These are phyloP conservation scores for Prunus persica DNA, from an alignment of 306 rosid genomes.

Conservation along the genomic window Prunus_persica_NCBIv2 NC_034014.1:21742001-21742500, in stretches of 20 bases:
- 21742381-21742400: too few species aligned
- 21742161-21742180: slow-evolving; percentile 35
- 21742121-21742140: neutral
- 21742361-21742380: too few species aligned
- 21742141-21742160: slow-evolving; percentile 47
- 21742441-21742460: too few species aligned
- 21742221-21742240: slow-evolving; percentile 13
- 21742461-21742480: too few species aligned
- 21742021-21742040: too few species aligned
- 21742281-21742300: neutral
- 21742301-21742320: slow-evolving; percentile 12
- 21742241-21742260: slow-evolving; percentile 13
- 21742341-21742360: neutral
- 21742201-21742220: neutral
- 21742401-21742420: too few species aligned
- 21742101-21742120: slow-evolving; percentile 24
- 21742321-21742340: neutral
- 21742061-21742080: neutral
- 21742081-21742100: slow-evolving; percentile 35
- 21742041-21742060: neutral
- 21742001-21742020: too few species aligned
- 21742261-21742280: slow-evolving; percentile 22
- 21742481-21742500: too few species aligned
- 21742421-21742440: too few species aligned
- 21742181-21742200: neutral